Base-by-base conservation (phyloP, 2,329 filamentous ascomycete species). In the Colletotrichum sidae region DNA sequence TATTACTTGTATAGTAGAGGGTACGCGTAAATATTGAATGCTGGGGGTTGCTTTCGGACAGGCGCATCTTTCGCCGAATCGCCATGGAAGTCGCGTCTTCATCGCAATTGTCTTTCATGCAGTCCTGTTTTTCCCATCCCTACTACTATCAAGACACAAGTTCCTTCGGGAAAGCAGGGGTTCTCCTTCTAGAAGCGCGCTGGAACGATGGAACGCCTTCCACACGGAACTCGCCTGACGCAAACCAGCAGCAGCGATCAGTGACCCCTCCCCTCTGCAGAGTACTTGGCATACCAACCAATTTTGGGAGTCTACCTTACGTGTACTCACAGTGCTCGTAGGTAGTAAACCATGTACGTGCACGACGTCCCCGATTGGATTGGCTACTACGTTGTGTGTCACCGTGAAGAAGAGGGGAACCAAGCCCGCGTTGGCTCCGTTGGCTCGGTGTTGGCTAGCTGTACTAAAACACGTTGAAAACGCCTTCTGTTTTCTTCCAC, bases 101-200 rank as follows among this genome's bases (percentile, higher is more conserved):
- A 25, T 25, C 25, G 25, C 25, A 62, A 38, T 39, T 25, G 15
- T 35, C 10, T 25, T 65, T 65, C 9, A 65, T 65, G 46, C 37
- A 15, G 58, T 53, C 25, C 3, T 51, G 47, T 10, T 53, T 47
- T 47, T 57, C 47, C 46, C 38, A 12, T 12, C 37, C 37, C 12
- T 17, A 41, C 13, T 8, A 33, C 11, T 41, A 4, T 25, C 25
- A 25, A 25, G 25, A 25, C 25, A 25, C 25, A 25, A 25, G 25
- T 25, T 25, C 25, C 13, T 46, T 47, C 25, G 15, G 12, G 12
- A 41, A 15, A 53, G n/a, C 62, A 53, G 58, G 58, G 63, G 51
- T 57, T n/a, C n/a, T 49, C 63, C 58, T 65, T 65, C 58, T 65
- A 65, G 63, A 65, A 65, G 49, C 17, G 8, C 37, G 42, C 46